phyloP scores from a whole-genome alignment of 2,329 filamentous ascomycete species.

The Cercospora zeina region DNA sequence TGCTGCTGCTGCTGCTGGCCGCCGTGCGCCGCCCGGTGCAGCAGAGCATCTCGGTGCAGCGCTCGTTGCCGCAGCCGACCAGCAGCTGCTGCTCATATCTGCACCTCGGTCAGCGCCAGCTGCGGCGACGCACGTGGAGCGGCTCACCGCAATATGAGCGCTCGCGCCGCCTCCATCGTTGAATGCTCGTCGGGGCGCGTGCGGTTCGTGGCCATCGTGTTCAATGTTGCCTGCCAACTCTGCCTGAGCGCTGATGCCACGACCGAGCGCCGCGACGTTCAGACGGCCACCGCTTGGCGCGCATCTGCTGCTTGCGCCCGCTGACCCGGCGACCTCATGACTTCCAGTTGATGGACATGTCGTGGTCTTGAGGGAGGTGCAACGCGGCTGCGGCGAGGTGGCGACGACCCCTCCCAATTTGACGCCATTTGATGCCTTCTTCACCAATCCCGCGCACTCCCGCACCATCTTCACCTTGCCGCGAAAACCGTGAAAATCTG shows the following conservation, averaged over 20 bases:
- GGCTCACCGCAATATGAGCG: slow-evolving; percentile 1
- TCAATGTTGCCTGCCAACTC: too few relatives aligned
- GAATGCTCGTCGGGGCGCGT: neutral
- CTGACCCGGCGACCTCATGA: neutral
- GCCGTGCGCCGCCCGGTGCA: slow-evolving; percentile 63
- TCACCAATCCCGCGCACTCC: neutral
- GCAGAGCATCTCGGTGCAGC: slow-evolving; percentile 72
- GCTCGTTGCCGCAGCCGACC: slow-evolving; percentile 67
- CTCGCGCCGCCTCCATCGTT: neutral
- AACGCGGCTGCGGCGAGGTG: neutral
- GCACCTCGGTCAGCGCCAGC: neutral
- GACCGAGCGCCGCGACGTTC: neutral
- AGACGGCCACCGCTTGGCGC: neutral
- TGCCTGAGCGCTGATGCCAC: too few relatives aligned
- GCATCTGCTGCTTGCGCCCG: neutral
- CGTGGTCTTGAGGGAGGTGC: neutral
- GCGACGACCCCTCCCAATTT: neutral
- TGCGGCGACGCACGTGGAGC: neutral
- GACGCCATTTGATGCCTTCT: neutral
- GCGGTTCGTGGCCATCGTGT: too few relatives aligned
- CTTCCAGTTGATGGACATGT: too few relatives aligned
- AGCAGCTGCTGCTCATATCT: slow-evolving; percentile 67
- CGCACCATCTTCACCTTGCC: neutral
- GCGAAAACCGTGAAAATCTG: slow-evolving; percentile 6
- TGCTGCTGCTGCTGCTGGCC: slow-evolving; percentile 64